A percentile compares a stretch with the other conserved stretches of the same genome.
Conservation (phyloP, 2,329 filamentous ascomycete genomes). For the Sodiomyces alkalinus region DNA sequence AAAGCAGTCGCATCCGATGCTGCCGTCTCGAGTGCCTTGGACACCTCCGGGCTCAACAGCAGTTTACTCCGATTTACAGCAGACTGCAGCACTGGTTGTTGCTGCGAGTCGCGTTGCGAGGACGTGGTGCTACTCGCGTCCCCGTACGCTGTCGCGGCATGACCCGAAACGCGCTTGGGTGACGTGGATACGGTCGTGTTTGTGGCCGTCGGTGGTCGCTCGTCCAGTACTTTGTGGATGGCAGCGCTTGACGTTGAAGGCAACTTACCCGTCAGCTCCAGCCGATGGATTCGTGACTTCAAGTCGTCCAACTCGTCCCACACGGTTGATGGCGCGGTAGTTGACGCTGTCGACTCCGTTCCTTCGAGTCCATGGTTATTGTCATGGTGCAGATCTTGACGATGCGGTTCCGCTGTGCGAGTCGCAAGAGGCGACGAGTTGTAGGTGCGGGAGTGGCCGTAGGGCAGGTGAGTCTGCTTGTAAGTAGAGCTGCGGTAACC, state of each 20-base stretch:
- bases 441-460: conserved; percentile 29
- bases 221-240: conserved; percentile 57
- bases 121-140: conserved; percentile 27
- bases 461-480: conserved; percentile 22
- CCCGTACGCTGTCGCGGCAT: conserved; percentile 19
- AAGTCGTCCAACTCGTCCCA: conserved; percentile 97
- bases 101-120: conserved; percentile 33
- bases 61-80: conserved; percentile 67
- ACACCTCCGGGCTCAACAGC: conserved; percentile 56
- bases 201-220: conserved; percentile 78
- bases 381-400: conserved; percentile 17
- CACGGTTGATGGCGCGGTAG: conserved; percentile 78
- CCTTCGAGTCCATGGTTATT: conserved; percentile 39
- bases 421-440: conserved; percentile 46
- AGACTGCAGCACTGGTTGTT: conserved; percentile 65
- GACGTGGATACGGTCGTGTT: conserved; percentile 86
- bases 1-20: conserved; percentile 69
- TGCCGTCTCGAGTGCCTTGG: conserved; percentile 63
- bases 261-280: conserved; percentile 80
- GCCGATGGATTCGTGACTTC: conserved; percentile 78
- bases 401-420: conserved; percentile 22
- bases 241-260: conserved; percentile 71
- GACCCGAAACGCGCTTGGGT: conserved; percentile 54
- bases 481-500: conserved; percentile 26
- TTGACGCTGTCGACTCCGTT: conserved; percentile 78